Conservation (phyloP, 768 basidiomycete species). For the Boletus subcaerulescens region DNA sequence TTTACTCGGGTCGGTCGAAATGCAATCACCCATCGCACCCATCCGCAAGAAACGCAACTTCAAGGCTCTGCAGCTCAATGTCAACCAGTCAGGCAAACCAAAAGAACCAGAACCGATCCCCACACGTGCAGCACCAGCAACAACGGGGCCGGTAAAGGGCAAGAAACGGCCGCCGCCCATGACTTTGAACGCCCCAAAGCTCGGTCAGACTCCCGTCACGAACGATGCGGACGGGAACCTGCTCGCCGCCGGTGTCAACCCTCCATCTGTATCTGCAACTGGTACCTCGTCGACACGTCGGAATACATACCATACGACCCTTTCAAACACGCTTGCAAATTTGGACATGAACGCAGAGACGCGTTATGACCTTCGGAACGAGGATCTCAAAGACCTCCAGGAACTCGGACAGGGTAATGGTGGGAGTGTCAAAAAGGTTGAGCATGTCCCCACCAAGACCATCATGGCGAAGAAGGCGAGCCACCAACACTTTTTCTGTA, state of each 20-base stretch:
- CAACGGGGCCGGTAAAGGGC: slow-evolving; percentile 37
- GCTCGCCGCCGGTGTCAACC: slow-evolving; percentile 45
- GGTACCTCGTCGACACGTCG: slow-evolving; percentile 53
- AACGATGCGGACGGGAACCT: slow-evolving; percentile 39
- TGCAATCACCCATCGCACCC: slow-evolving; percentile 40
- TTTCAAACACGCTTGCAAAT: slow-evolving; percentile 82
- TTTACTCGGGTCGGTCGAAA: slow-evolving; percentile 14
- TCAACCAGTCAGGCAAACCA: slow-evolving; percentile 41
- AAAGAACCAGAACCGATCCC: slow-evolving; percentile 44
- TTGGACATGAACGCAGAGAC: slow-evolving; percentile 84
- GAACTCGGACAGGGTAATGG: slow-evolving; percentile 97
- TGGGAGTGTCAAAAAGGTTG: slow-evolving; percentile 94
- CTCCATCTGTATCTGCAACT: slow-evolving; percentile 53
- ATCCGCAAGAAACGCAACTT: slow-evolving; percentile 92
- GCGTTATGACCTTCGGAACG: slow-evolving; percentile 80
- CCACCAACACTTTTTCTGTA: background rate
- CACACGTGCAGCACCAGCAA: slow-evolving; percentile 44
- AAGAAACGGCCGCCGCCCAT: slow-evolving; percentile 84
- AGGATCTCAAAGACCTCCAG: slow-evolving; percentile 85
- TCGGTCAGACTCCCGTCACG: slow-evolving; percentile 37
- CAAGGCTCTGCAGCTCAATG: slow-evolving; percentile 77
- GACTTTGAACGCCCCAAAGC: slow-evolving; percentile 71
- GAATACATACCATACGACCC: slow-evolving; percentile 73
- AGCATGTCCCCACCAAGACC: slow-evolving; percentile 86
- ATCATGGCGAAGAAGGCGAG: slow-evolving; percentile 98